Percentiles rank a stretch among this genome's conserved stretches.
phyloP scores from a whole-genome alignment of 345 rosid genomes.

The Rhizophora mangle region DNA sequence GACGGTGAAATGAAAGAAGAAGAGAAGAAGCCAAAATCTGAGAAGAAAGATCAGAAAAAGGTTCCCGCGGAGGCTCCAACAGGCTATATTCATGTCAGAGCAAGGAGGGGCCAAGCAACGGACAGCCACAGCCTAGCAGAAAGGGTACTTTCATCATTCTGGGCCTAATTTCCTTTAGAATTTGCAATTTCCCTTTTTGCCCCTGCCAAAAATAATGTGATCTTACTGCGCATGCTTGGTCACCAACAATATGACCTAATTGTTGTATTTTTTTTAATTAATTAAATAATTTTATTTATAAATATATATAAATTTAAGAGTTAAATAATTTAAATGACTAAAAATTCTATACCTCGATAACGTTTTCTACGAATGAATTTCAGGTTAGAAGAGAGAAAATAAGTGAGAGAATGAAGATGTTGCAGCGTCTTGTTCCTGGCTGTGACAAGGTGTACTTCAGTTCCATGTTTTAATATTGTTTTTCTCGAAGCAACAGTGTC shows the following conservation, averaged over 20 bases:
- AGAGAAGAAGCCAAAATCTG: constrained; percentile 25
- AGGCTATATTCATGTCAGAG: constrained; percentile 79
- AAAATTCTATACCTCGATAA: not conserved
- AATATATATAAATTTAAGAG: too few relatives aligned
- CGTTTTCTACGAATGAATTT: constrained; percentile 9
- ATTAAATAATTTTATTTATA: too few relatives aligned
- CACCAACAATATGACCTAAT: too few relatives aligned
- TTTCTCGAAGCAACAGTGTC: not conserved
- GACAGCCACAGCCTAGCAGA: constrained; percentile 79
- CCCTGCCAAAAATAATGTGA: not conserved
- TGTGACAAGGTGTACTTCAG: constrained; percentile 60
- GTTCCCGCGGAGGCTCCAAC: constrained; percentile 41
- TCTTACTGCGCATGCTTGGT: too few relatives aligned
- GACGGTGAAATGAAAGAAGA: constrained; percentile 24
- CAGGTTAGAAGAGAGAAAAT: constrained; percentile 78
- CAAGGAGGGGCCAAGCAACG: constrained; percentile 81
- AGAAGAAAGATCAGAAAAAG: constrained; percentile 19
- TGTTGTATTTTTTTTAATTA: too few relatives aligned
- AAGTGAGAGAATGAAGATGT: constrained; percentile 62
- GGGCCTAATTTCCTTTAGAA: not conserved
- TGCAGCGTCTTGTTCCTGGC: constrained; percentile 70
- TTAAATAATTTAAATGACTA: too few relatives aligned
- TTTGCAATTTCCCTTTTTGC: constrained; percentile 7
- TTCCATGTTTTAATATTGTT: constrained; percentile 14
- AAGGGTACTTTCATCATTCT: constrained; percentile 40